Evolutionary conservation across 2,329 filamentous ascomycete genomes (phyloP), one percentile per base, ranked within the genome.

Genomic region (Trichoderma citrinoviride): DNA sequence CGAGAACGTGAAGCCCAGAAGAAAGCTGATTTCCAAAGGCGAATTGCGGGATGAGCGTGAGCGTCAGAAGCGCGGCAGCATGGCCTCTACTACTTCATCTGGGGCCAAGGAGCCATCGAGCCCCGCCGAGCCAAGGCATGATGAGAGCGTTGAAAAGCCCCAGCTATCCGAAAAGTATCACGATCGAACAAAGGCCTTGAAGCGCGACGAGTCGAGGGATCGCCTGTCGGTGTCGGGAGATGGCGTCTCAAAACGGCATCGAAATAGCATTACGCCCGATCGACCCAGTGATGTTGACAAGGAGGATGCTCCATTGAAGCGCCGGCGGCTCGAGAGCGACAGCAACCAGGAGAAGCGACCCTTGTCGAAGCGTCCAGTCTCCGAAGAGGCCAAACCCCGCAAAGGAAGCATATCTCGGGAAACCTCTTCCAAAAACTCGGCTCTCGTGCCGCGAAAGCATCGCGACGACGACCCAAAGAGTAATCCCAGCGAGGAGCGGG

Each of bases 21-120:
- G 85, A 44, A 90, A 88, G 71, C 79, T 90, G 12, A 80, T 89
- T 21, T 89, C 87, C 0, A 87, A 87, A 41, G 83, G 82, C 58
- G 87, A 89, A 64, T 74, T 88, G 44, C 85, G 86, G 67, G 84
- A 83, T 10, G 84, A 87, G 70, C 79, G 83, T 19, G 83, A 86
- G 61, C 84, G 83, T 72, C 83, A 87, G 68, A 79, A 85, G 19
- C 83, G 86, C 7, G 79, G 83, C 50, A 88, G 85, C 71, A 77
- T 87, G 76, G 81, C 78, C 0, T 87, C 86, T 1, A 86, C 85
- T 1, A 86, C 82, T 33, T 86, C 85, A 4, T 46, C 60, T 21
- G 80, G 80, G 3, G 67, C 82, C 27, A 83, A 84, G 68, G 84
- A 86, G 44, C 79, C 82, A 1, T 77, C 81, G 5, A 86, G 85